These are phyloP conservation scores for Exserohilum turcica DNA, from an alignment of 2,329 filamentous ascomycete species.

Conservation along the genomic window DNA sequence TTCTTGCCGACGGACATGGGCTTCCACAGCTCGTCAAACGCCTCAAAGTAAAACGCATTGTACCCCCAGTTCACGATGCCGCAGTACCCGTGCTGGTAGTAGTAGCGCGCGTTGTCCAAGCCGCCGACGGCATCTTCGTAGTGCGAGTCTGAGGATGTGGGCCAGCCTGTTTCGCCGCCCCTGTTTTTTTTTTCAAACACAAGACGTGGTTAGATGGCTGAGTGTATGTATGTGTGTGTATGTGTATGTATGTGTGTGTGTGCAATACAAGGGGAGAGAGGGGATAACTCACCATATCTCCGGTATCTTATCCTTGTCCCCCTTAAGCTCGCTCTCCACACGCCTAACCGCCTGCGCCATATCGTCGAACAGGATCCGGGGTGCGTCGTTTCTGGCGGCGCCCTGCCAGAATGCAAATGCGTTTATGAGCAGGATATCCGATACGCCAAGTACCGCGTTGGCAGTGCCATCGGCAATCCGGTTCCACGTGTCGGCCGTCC, in stretches of 20 bases:
- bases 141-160: conserved; percentile 59
- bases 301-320: conserved; percentile 57
- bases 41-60: conserved; percentile 75
- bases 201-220: too few species aligned
- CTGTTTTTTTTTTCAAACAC: too few species aligned
- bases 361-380: conserved; percentile 66
- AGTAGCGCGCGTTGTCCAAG: conserved; percentile 62
- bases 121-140: conserved; percentile 67
- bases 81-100: conserved; percentile 68
- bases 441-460: conserved; percentile 66
- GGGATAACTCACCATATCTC: conserved; percentile 57
- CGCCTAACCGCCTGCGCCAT: conserved; percentile 67
- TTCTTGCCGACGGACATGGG: conserved; percentile 66
- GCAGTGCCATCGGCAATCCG: conserved; percentile 71
- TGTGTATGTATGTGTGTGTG: too few species aligned
- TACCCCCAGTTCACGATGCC: conserved; percentile 67
- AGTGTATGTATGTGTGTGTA: too few species aligned
- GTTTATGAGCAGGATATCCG: conserved; percentile 68
- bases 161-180: conserved; percentile 31
- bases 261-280: too few species aligned
- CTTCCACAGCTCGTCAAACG: conserved; percentile 76
- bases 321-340: conserved; percentile 65
- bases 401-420: conserved; percentile 77
- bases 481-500: conserved; percentile 76
- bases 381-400: conserved; percentile 59